Evolutionary conservation across 768 basidiomycete genomes (phyloP).

Genomic region (Termitomyces sp.): DNA sequence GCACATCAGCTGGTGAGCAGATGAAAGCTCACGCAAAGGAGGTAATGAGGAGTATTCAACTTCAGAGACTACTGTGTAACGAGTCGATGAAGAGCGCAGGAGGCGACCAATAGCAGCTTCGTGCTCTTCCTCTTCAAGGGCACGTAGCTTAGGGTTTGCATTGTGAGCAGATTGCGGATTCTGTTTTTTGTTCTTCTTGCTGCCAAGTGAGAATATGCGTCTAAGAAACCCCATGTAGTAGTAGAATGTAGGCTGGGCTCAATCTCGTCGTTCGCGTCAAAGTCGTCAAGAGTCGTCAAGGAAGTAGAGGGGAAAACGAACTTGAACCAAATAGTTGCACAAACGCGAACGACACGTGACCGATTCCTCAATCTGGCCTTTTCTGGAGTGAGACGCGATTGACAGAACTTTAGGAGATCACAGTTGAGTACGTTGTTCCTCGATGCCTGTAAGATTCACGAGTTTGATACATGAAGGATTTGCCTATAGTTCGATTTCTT

Average conservation of each 20-base stretch:
- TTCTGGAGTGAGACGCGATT: too few relatives aligned
- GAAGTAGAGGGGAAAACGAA: conserved; percentile 19
- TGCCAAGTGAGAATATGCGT: conserved; percentile 62
- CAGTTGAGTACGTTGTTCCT: not conserved
- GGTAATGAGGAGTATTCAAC: conserved; percentile 53
- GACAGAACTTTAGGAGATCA: not conserved
- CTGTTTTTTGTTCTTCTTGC: conserved; percentile 50
- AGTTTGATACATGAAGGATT: not conserved
- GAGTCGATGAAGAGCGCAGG: conserved; percentile 67
- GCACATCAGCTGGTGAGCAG: not conserved
- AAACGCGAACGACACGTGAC: conserved; percentile 31
- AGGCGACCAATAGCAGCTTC: conserved; percentile 46
- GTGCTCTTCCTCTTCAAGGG: conserved; percentile 43
- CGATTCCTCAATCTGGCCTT: not conserved
- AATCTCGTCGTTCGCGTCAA: conserved; percentile 10
- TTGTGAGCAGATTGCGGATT: conserved; percentile 21
- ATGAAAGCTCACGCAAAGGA: conserved; percentile 56
- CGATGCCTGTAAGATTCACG: not conserved
- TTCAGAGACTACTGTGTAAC: conserved; percentile 52
- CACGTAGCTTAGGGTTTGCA: conserved; percentile 12
- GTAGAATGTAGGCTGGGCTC: conserved; percentile 5
- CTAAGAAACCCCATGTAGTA: conserved; percentile 61
- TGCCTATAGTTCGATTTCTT: not conserved
- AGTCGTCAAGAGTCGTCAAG: conserved; percentile 11
- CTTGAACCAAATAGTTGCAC: conserved; percentile 37